These are phyloP conservation scores for Euphrasia confusa DNA, from an alignment of 257 asterid species.

Conservation along the genomic window DNA sequence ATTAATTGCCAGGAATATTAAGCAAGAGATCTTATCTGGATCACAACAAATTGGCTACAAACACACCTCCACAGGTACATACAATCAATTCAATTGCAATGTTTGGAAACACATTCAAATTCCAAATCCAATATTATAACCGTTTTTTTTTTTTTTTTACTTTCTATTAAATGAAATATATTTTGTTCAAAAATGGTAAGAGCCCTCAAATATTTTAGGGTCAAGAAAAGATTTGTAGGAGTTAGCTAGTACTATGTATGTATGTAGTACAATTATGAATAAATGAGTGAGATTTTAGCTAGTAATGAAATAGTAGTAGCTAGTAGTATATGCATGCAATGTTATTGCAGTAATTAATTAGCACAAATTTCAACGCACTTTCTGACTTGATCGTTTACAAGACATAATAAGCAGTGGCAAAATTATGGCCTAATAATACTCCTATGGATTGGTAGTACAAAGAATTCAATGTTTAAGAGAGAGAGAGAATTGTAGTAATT, in stretches of 20 bases:
- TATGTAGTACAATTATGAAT: no score
- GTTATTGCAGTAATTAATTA: background rate
- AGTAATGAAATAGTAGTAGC: no score
- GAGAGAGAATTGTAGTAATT: slow-evolving; percentile 20
- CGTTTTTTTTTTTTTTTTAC: no score
- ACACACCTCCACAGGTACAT: slow-evolving; percentile 39
- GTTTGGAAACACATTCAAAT: no score
- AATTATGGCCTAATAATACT: slow-evolving; percentile 39
- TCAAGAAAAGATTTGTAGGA: background rate
- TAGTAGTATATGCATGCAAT: no score
- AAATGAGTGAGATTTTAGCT: no score
- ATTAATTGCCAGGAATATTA: slow-evolving; percentile 32
- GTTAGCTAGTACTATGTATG: no score
- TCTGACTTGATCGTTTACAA: slow-evolving; percentile 22
- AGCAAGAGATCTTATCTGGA: slow-evolving; percentile 31
- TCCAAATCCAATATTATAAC: no score
- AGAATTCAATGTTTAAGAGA: slow-evolving; percentile 11
- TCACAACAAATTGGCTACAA: slow-evolving; percentile 25
- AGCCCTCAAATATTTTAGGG: background rate
- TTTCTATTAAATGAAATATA: no score
- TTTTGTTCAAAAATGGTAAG: background rate
- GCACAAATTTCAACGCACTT: slow-evolving; percentile 26
- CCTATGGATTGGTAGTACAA: background rate
- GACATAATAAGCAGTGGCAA: slow-evolving; percentile 22
- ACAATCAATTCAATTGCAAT: background rate